phyloP scores from a whole-genome alignment of 1,284 basidiomycete species.

The Ceratobasidium sp. region DNA sequence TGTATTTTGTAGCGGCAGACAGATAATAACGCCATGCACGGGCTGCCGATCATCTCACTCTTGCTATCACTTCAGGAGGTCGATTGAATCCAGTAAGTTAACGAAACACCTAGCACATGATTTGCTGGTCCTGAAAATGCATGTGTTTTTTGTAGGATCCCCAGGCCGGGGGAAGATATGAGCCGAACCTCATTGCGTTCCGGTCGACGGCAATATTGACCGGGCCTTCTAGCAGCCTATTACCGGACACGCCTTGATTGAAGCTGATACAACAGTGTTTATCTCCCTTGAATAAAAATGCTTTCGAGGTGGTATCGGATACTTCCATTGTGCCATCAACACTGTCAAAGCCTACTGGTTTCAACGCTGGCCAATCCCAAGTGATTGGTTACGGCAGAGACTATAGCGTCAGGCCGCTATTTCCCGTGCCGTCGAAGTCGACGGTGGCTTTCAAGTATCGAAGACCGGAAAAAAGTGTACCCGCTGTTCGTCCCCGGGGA shows the following conservation, averaged over 20 bases:
- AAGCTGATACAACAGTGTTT: slow-evolving; percentile 6
- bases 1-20: too few species aligned
- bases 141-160: not conserved
- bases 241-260: not conserved
- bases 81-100: too few species aligned
- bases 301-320: slow-evolving; percentile 6
- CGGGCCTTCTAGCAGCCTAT: slow-evolving; percentile 23
- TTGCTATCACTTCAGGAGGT: too few species aligned
- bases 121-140: too few species aligned
- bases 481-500: not conserved
- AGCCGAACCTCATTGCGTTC: not conserved
- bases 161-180: not conserved
- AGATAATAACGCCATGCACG: too few species aligned
- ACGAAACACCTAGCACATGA: too few species aligned
- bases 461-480: slow-evolving; percentile 14
- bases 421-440: too few species aligned
- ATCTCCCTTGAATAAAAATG: slow-evolving; percentile 28
- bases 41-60: too few species aligned
- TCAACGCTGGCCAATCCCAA: not conserved
- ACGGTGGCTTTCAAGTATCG: not conserved
- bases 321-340: slow-evolving; percentile 22
- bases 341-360: not conserved
- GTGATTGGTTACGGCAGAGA: not conserved
- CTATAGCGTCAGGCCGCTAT: not conserved
- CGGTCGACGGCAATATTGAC: not conserved